A percentile compares a stretch with the other conserved stretches of the same genome.
phyloP scores from a whole-genome alignment of 805 yeast genomes.

The Pichia californica region DNA sequence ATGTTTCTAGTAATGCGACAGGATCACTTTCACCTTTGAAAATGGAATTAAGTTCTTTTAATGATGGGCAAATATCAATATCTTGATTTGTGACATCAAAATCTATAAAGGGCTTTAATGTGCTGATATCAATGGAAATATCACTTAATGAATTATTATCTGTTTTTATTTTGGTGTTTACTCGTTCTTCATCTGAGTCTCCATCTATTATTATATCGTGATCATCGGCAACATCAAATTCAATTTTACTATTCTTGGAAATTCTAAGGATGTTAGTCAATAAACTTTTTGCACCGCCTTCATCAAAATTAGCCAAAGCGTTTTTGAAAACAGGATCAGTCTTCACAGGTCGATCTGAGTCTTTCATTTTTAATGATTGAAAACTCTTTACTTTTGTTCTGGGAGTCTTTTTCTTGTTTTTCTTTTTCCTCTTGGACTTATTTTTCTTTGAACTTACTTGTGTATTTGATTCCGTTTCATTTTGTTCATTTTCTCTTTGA shows the following conservation, averaged over 20 bases:
- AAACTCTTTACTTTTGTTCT: neutral
- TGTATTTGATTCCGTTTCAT: too few species aligned
- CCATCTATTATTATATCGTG: neutral
- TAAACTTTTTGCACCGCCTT: slow-evolving; percentile 55
- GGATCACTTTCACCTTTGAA: slow-evolving; percentile 6
- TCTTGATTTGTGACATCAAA: neutral
- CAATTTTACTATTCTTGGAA: slow-evolving; percentile 40
- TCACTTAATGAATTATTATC: neutral
- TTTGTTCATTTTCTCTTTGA: neutral
- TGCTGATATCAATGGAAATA: neutral
- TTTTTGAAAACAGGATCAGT: slow-evolving; percentile 53
- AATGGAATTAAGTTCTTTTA: neutral
- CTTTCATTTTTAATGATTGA: slow-evolving; percentile 6
- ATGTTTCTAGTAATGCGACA: slow-evolving; percentile 18
- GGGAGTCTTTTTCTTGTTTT: neutral
- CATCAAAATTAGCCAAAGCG: slow-evolving; percentile 52
- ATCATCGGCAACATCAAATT: slow-evolving; percentile 18
- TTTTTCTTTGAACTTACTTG: too few species aligned
- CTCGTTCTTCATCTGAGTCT: neutral
- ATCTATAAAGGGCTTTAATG: neutral
- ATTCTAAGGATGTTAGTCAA: slow-evolving; percentile 43
- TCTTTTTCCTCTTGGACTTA: slow-evolving; percentile 5
- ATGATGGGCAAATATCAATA: slow-evolving; percentile 5
- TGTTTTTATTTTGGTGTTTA: neutral
- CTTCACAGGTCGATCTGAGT: slow-evolving; percentile 42